Conservation (phyloP, 1,139 yeast species). For the Candida sanyaensis region DNA sequence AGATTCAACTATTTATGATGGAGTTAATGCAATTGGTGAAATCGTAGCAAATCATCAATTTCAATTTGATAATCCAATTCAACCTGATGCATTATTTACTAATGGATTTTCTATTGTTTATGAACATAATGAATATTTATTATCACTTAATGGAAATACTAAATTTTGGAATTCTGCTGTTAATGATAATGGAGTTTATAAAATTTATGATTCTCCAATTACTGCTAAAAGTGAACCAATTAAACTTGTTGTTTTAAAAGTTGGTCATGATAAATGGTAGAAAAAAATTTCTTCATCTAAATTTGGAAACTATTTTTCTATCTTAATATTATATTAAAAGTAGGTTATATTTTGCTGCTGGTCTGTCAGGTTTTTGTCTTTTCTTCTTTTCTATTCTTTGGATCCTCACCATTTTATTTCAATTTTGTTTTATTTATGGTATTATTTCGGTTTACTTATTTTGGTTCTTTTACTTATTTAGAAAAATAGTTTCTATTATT, state of each 20-base stretch:
- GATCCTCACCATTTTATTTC: too few relatives aligned
- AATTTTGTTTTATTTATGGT: too few relatives aligned
- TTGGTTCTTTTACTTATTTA: too few relatives aligned
- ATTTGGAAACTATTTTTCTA: background rate
- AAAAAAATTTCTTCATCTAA: background rate
- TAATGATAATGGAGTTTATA: constrained; percentile 27
- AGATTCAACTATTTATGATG: constrained; percentile 24
- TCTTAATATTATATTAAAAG: too few relatives aligned
- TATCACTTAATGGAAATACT: constrained; percentile 10
- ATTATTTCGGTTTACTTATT: too few relatives aligned
- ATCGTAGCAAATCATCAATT: constrained; percentile 48
- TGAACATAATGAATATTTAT: constrained; percentile 23
- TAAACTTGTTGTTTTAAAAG: constrained; percentile 2
- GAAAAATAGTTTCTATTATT: too few relatives aligned
- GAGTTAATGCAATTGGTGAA: constrained; percentile 39
- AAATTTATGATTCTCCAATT: constrained; percentile 13
- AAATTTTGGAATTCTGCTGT: constrained; percentile 39
- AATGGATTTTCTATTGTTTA: constrained; percentile 17
- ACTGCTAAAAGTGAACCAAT: constrained; percentile 18
- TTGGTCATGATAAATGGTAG: background rate
- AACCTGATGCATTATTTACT: constrained; percentile 8
- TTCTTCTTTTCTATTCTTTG: background rate
- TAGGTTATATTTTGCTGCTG: too few relatives aligned
- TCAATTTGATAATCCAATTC: constrained; percentile 43
- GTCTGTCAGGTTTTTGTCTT: too few relatives aligned